Evolutionary conservation across 2,329 filamentous ascomycete species (phyloP), one percentile per base, ranked within the genome.

Genomic region (Fusarium brachygibbosum): DNA sequence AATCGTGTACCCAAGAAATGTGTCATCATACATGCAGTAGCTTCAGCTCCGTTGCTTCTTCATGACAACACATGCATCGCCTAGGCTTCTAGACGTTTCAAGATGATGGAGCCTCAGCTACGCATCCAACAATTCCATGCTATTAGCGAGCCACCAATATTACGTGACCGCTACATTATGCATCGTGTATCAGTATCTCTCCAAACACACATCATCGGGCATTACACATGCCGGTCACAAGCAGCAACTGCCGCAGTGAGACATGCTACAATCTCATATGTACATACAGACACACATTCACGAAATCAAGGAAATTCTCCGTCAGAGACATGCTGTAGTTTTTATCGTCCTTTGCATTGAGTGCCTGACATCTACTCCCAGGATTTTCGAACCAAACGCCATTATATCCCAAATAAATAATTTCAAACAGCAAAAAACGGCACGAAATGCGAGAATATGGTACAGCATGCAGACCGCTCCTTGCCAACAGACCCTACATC

Each of bases 321-420:
- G 32, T 38, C 38, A 40, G 34, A 63, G 48, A 48, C 17, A 56
- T 28, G 48, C 48, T 53, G 63, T 66, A 65, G 64, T 62, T 71
- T 68, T 63, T 63, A 70, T 73, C 55, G 68, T 74, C 69, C 69
- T 73, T 74, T 73, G 69, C 65, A 72, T 74, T 74, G 72, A 72
- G 71, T 72, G 66, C 72, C 69, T 71, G 51, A 65, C 72, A 75
- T 74, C 72, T 74, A 75, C 72, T 74, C 72, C 72, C 72, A 74
- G 58, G 65, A 74, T 75, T 74, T 74, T 74, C 71, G 57, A 75
- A 72, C 72, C 72, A 72, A 74, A 74, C 72, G 72, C 73, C 73
- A 71, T 61, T 54, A 37, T 73, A 63, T 67, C 71, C 68, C 52
- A 54, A 68, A 72, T 63, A 71, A 69, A 63, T 60, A 65, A 66